Base-by-base conservation (phyloP, 140 eudicot genomes). In the Erigeron philadelphicus region DNA sequence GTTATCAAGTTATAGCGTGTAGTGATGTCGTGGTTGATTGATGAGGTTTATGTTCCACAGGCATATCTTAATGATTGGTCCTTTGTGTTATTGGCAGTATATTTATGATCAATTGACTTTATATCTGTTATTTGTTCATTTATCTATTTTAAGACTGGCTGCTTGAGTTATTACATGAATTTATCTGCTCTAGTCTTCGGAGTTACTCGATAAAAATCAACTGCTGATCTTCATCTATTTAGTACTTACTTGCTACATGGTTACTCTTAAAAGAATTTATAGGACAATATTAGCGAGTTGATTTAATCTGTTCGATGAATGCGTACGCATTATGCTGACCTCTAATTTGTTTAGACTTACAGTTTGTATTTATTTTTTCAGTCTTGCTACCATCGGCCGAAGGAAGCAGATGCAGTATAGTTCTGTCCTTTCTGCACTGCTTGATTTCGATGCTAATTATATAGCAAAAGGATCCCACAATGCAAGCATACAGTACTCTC, bases 321-420 rank as follows among this genome's bases (percentile, higher is more conserved):
- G 54, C 10, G 3, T 52, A 31, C 15, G 17, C 64, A 6, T 49
- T 19, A 9, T 31, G 35, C 66, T 17, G 66, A 21, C 9, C 44
- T 63, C 60, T 15, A 49, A 11, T 50, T 21, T 35, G 9, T 72
- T 59, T 57, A 54, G 45, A 41, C 57, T 64, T 72, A 78, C 16
- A 6, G 59, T 43, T 64, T 66, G 25, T 11, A 42, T 40, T 59
- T 42, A 38, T 61, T 68, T 81, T 81, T 87, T 55, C 97, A 94
- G 99, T 82, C 88, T 94, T 68, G 97, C 89, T 72, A 81, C 81
- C 41, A 94, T 89, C 46, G 96, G 85, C 60, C 81, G 97, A 74
- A 89, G 86, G 84, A 80, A 95, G 80, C 89, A 82, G 64, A 68
- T 64, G 45, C 86, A 68, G 57, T 89, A 79, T 81, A 72, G 69